phyloP scores from a whole-genome alignment of 148 eudicot genomes.

The Agrostemma githago region DNA sequence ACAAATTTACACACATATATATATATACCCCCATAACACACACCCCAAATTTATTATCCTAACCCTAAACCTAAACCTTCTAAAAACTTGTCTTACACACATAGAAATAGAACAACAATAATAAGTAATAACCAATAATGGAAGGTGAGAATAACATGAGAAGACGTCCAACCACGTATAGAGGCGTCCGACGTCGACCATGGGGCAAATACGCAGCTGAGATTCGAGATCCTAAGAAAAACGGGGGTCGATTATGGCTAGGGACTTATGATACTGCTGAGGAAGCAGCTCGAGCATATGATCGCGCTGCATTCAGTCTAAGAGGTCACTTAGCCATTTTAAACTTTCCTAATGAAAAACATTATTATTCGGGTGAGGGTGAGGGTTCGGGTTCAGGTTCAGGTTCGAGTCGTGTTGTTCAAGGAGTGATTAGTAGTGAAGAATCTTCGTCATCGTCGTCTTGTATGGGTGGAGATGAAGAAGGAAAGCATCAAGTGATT shows the following conservation, averaged over 20 bases:
- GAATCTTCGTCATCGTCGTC: neutral
- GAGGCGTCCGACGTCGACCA: conserved; percentile 40
- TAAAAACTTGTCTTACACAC: neutral
- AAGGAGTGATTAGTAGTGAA: neutral
- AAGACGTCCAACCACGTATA: conserved; percentile 21
- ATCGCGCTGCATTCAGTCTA: conserved; percentile 31
- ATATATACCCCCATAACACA: neutral
- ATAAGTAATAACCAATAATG: conserved; percentile 8
- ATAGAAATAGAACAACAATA: neutral
- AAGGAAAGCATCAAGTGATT: conserved; percentile 23
- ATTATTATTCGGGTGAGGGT: conserved; percentile 24
- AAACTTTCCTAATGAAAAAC: conserved; percentile 40
- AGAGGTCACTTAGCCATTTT: conserved; percentile 45
- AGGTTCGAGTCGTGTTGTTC: conserved; percentile 2
- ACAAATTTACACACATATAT: neutral
- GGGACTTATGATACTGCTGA: conserved; percentile 39
- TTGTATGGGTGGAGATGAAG: conserved; percentile 12
- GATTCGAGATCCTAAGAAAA: conserved; percentile 36
- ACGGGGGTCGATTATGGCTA: conserved; percentile 38
- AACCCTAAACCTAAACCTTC: neutral
- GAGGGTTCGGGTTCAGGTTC: neutral
- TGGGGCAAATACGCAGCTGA: conserved; percentile 48
- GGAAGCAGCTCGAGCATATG: conserved; percentile 43
- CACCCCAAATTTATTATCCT: neutral
- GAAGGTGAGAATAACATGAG: conserved; percentile 16